These are phyloP conservation scores for Bruguiera gymnorhiza DNA, from an alignment of 345 rosid species.

Conservation along the genomic window DNA sequence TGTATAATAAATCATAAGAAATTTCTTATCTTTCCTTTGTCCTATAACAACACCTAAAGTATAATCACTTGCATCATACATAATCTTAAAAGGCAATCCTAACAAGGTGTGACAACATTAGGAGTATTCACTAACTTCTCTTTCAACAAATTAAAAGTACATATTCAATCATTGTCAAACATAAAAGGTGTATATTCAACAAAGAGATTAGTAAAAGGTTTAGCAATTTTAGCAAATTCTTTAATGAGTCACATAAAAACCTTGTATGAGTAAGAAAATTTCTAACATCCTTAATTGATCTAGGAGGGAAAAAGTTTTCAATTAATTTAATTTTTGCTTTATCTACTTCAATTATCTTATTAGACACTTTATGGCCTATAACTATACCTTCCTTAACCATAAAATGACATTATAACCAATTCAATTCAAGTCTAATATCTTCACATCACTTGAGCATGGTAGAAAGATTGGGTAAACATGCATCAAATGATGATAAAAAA, in stretches of 20 bases:
- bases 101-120: not conserved
- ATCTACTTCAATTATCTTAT: too few species aligned
- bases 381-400: not conserved
- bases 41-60: not conserved
- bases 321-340: too few species aligned
- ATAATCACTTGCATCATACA: constrained; percentile 2
- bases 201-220: not conserved
- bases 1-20: too few species aligned
- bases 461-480: not conserved
- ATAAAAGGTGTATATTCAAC: not conserved
- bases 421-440: not conserved
- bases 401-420: not conserved
- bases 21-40: too few species aligned
- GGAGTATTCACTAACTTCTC: not conserved
- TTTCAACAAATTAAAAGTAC: not conserved
- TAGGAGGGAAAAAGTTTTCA: not conserved
- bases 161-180: not conserved
- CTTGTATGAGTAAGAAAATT: not conserved
- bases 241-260: not conserved
- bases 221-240: too few species aligned
- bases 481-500: not conserved
- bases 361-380: too few species aligned
- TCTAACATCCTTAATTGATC: not conserved
- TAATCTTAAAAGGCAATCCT: not conserved
- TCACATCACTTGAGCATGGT: not conserved